Evolutionary conservation across 2,329 filamentous ascomycete genomes (phyloP), one percentile per base, ranked within the genome.

Genomic region (Clathrospora elynae): DNA sequence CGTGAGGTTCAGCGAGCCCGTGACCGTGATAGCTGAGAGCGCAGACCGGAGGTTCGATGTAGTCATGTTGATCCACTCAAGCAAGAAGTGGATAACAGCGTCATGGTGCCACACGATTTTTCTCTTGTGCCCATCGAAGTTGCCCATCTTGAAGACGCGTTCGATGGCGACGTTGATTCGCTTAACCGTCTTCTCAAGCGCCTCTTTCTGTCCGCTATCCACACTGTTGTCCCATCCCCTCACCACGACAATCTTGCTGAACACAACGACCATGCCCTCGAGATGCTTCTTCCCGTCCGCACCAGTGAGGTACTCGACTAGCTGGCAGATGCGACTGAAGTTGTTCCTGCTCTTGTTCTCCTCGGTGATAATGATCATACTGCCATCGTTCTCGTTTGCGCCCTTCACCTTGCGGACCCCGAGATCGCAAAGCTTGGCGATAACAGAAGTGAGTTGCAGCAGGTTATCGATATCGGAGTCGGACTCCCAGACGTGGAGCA

Each of bases 31-130:
- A 0, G 52, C 61, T 1, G 36, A 38, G 1, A 68, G 42, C 1
- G 42, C 14, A 6, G 41, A 48, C 16, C 65, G 64, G 8, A 68
- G 31, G 2, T 44, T 26, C 2, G 59, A 31, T 6, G 49, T 57
- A 0, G 66, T 68, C 12, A 37, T 47, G 45, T 62, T 59, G 45
- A 70, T 64, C 49, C 55, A 68, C 16, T 55, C 31, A 3, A 62
- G 43, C 4, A 70, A 45, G 30, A 63, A 61, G 5, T 53, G 55
- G 11, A 70, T 19, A 2, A 61, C 49, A 4, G 65, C 47, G 5
- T 63, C 61, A n/a, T 70, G 63, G 30, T 70, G 66, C 66, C 66
- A 70, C 9, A 66, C 46, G 4, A 69, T 41, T 20, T 58, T 61
- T 11, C 47, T 53, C 24, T 47, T 35, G 25, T 43, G 22, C 12